Percentiles rank a stretch among this genome's conserved stretches.
phyloP scores from a whole-genome alignment of 495 filamentous ascomycete species.

The Hypoxylon intermedium region DNA sequence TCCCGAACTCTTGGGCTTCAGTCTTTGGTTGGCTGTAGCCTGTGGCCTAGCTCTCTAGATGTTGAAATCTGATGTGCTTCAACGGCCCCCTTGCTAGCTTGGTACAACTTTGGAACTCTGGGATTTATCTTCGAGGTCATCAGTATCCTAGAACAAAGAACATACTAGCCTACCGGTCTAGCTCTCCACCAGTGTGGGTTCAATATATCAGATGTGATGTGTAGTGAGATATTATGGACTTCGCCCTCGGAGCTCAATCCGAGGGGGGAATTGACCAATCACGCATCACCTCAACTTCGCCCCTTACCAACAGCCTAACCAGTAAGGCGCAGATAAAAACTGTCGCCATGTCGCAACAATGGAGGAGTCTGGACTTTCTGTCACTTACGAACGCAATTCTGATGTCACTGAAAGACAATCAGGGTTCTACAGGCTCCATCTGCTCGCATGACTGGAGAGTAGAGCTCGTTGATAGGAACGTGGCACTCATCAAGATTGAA shows the following conservation, averaged over 20 bases:
- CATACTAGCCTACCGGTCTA: background rate
- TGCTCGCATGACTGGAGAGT: background rate
- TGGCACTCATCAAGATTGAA: background rate
- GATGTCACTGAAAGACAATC: constrained; percentile 20
- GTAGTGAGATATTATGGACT: constrained; percentile 3
- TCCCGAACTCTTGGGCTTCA: background rate
- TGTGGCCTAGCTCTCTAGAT: background rate
- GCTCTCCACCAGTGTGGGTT: constrained; percentile 14
- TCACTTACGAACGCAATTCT: constrained; percentile 2
- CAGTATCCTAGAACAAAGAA: constrained; percentile 1
- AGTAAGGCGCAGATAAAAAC: constrained; percentile 3
- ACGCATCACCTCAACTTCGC: background rate
- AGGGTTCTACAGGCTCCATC: constrained; percentile 4
- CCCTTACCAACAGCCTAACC: constrained; percentile 2
- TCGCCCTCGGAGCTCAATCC: constrained; percentile 9
- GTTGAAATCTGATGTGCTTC: constrained; percentile 1
- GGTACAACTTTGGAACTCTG: background rate
- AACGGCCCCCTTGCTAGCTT: background rate
- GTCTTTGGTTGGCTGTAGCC: background rate
- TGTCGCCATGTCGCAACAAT: background rate
- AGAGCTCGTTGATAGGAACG: constrained; percentile 1
- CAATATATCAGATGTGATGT: constrained; percentile 12
- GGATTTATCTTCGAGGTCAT: background rate
- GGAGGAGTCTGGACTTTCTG: background rate
- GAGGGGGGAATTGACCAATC: constrained; percentile 14